These are phyloP conservation scores for Quercus wislizeni DNA, from an alignment of 306 rosid genomes.

Conservation along the genomic window DNA sequence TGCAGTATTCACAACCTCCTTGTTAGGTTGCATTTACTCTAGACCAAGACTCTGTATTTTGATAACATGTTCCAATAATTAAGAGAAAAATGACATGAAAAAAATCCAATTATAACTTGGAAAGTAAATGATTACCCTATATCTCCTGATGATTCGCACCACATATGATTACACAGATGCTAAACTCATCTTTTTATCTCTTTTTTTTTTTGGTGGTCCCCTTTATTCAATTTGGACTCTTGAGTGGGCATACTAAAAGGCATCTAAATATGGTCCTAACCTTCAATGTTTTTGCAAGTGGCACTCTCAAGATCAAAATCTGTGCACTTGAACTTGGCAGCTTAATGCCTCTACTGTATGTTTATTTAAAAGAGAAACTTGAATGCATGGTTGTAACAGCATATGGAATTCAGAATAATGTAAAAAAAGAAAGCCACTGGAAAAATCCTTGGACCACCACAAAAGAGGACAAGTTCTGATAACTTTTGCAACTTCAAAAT, in stretches of 20 bases:
- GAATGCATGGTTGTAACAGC: neutral
- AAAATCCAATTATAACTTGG: neutral
- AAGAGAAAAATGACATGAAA: neutral
- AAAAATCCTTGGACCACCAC: neutral
- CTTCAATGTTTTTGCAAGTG: neutral
- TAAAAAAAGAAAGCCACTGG: neutral
- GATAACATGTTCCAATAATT: neutral
- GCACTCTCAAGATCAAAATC: neutral
- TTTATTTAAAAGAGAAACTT: neutral
- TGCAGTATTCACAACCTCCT: neutral
- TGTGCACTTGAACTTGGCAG: neutral
- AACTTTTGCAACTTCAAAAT: neutral
- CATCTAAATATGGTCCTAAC: neutral
- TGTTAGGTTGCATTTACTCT: neutral
- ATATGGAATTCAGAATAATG: neutral
- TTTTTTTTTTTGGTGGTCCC: neutral
- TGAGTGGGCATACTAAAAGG: neutral
- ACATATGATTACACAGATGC: neutral
- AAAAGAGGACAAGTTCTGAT: neutral
- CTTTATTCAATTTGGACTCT: too few relatives aligned
- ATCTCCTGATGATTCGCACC: neutral
- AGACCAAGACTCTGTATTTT: neutral
- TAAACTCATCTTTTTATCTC: neutral
- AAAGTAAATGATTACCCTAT: neutral
- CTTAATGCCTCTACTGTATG: neutral